phyloP scores from a whole-genome alignment of 2,329 filamentous ascomycete genomes.

The Lithohypha guttulata region DNA sequence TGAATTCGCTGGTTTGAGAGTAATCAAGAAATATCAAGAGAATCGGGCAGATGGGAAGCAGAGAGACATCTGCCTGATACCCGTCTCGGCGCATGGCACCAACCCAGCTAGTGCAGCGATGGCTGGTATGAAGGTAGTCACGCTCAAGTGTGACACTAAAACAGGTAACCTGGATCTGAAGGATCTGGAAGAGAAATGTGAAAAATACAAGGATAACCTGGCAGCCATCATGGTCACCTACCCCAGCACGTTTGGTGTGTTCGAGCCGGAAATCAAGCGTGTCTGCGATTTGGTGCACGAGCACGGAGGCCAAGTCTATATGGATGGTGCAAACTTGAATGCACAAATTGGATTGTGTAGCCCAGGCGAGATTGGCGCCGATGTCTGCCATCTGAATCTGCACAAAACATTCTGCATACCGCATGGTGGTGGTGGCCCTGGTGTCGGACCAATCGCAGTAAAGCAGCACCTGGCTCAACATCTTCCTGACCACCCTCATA shows the following conservation, averaged over 20 bases:
- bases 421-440: constrained; percentile 86
- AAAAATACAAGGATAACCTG: constrained; percentile 74
- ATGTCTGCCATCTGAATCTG: constrained; percentile 92
- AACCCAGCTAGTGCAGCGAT: constrained; percentile 93
- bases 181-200: constrained; percentile 78
- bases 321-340: constrained; percentile 99
- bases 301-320: constrained; percentile 88
- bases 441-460: constrained; percentile 87
- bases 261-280: constrained; percentile 78
- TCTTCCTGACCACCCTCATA: constrained; percentile 61
- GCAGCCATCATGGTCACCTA: constrained; percentile 96
- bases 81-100: constrained; percentile 88
- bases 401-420: constrained; percentile 99
- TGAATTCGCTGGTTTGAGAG: constrained; percentile 80
- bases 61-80: constrained; percentile 87
- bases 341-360: constrained; percentile 93
- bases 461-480: constrained; percentile 67
- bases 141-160: constrained; percentile 76
- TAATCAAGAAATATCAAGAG: constrained; percentile 77
- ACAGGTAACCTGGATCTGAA: constrained; percentile 83
- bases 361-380: constrained; percentile 86
- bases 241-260: constrained; percentile 88
- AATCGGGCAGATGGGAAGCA: constrained; percentile 52
- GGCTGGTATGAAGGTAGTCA: constrained; percentile 88
- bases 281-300: constrained; percentile 77